phyloP scores from a whole-genome alignment of 495 filamentous ascomycete genomes.

The Echria macrotheca region DNA sequence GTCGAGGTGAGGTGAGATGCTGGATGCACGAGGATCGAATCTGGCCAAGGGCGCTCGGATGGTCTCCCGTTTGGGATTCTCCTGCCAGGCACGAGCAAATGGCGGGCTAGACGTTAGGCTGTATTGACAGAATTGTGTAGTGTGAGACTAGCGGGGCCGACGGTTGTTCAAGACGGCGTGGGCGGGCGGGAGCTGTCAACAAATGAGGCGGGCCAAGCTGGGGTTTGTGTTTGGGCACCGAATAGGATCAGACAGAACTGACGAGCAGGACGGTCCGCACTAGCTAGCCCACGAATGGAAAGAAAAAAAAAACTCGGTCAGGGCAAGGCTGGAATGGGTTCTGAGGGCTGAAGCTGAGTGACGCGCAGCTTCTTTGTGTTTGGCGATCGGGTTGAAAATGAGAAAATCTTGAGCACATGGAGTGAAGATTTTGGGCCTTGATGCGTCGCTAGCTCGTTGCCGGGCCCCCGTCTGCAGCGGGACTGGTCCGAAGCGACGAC shows the following conservation, averaged over 20 bases:
- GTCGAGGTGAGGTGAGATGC: too few relatives aligned
- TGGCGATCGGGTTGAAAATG: background rate
- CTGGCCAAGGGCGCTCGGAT: too few relatives aligned
- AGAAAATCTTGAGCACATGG: background rate
- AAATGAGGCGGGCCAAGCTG: conserved; percentile 13
- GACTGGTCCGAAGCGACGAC: background rate
- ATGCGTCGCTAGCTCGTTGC: conserved; percentile 19
- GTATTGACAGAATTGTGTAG: background rate
- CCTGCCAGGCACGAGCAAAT: conserved; percentile 18
- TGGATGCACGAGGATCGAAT: too few relatives aligned
- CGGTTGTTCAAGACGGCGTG: conserved; percentile 6
- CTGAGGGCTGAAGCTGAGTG: background rate
- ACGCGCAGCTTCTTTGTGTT: conserved; percentile 5
- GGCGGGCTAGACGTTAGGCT: conserved; percentile 14
- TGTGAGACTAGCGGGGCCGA: conserved; percentile 16
- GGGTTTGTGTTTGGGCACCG: conserved; percentile 23
- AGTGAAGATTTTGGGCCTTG: conserved; percentile 16
- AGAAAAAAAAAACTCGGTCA: background rate
- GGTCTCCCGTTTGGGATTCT: conserved; percentile 4
- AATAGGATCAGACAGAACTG: conserved; percentile 22
- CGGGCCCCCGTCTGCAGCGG: conserved; percentile 6
- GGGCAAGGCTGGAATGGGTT: background rate
- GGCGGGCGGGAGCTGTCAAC: conserved; percentile 13
- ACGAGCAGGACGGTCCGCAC: conserved; percentile 16
- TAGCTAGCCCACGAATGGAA: too few relatives aligned